These are phyloP conservation scores for Sclerotinia glacialis DNA, from an alignment of 2,329 filamentous ascomycete species.

Conservation along the genomic window DNA sequence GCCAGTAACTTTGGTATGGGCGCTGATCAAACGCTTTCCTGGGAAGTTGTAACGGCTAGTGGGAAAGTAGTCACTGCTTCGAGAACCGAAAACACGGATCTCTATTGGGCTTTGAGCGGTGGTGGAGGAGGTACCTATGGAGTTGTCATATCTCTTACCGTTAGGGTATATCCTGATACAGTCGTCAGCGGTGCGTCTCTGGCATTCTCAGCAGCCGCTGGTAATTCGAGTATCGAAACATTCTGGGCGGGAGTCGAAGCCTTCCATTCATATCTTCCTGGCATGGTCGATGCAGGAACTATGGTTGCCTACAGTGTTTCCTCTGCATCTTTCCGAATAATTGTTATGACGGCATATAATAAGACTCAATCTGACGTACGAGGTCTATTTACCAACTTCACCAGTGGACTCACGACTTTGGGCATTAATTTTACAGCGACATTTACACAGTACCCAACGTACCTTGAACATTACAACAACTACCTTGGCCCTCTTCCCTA, in stretches of 20 bases:
- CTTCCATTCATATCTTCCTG: constrained; percentile 47
- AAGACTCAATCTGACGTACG: constrained; percentile 45
- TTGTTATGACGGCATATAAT: constrained; percentile 48
- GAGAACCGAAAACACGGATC: constrained; percentile 48
- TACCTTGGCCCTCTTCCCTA: constrained; percentile 37
- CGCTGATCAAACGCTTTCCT: constrained; percentile 58
- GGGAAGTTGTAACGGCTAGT: constrained; percentile 53
- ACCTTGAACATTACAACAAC: constrained; percentile 38
- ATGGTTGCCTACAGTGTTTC: constrained; percentile 51
- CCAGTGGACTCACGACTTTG: constrained; percentile 42
- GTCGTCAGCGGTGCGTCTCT: constrained; percentile 47
- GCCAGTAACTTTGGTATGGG: constrained; percentile 55
- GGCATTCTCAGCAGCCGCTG: constrained; percentile 41
- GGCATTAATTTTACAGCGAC: constrained; percentile 39
- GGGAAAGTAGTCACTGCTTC: constrained; percentile 51
- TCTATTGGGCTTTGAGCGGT: constrained; percentile 63
- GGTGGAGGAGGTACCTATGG: constrained; percentile 60
- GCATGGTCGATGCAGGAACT: constrained; percentile 49
- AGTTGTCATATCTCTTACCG: constrained; percentile 54
- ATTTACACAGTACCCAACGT: constrained; percentile 31
- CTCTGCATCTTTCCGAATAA: constrained; percentile 47
- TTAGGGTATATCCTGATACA: constrained; percentile 48
- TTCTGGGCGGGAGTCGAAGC: constrained; percentile 50
- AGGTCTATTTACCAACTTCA: constrained; percentile 48
- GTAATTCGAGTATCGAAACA: constrained; percentile 39